Conservation (phyloP, 805 yeast genomes). For the Jamesozyma piceae region DNA sequence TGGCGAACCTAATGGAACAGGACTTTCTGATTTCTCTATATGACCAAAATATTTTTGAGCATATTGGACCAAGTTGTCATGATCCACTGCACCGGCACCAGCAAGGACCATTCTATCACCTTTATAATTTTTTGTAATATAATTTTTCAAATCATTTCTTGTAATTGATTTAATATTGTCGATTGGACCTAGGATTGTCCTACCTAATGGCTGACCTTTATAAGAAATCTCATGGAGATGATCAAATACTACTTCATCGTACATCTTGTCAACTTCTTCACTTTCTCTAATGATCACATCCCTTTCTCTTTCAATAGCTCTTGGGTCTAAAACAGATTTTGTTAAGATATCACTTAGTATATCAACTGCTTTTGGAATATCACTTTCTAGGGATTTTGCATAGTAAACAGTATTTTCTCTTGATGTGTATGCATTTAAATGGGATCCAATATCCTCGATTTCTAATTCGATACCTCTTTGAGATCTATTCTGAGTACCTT, state of each 20-base stretch:
- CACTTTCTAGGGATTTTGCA: conserved; percentile 74
- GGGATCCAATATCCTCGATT: conserved; percentile 93
- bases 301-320: conserved; percentile 90
- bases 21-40: conserved; percentile 41
- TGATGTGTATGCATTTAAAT: conserved; percentile 95
- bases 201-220: conserved; percentile 85
- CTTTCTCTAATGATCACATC: conserved; percentile 93
- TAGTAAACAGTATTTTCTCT: conserved; percentile 96
- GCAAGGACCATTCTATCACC: conserved; percentile 98
- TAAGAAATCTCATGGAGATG: conserved; percentile 89
- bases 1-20: conserved; percentile 60
- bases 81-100: conserved; percentile 91
- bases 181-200: conserved; percentile 93
- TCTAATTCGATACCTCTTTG: conserved; percentile 83
- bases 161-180: conserved; percentile 76
- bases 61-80: conserved; percentile 64
- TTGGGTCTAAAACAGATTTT: conserved; percentile 66
- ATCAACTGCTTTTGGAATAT: conserved; percentile 78
- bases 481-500: conserved; percentile 76
- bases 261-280: conserved; percentile 97
- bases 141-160: conserved; percentile 64
- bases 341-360: conserved; percentile 85
- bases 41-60: conserved; percentile 75
- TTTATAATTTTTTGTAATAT: conserved; percentile 78
- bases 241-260: conserved; percentile 96